These are phyloP conservation scores for Coemansia sp. DNA, from an alignment of 371 early-diverging fungal genomes.

Conservation along the genomic window DNA sequence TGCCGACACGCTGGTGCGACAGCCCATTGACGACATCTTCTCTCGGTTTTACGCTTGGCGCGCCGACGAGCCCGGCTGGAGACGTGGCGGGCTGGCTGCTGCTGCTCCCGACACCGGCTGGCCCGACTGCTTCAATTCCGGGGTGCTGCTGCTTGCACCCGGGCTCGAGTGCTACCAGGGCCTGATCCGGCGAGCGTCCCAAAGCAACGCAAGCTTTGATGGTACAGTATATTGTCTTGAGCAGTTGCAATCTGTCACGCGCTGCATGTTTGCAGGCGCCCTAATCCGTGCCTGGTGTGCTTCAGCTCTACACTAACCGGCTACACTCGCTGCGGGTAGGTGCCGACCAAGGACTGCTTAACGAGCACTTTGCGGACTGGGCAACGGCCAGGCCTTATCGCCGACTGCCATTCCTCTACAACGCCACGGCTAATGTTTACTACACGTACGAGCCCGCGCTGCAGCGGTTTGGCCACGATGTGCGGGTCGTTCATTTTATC, in stretches of 20 bases:
- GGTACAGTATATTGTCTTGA: constrained; percentile 21
- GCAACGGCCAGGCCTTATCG: constrained; percentile 57
- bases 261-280: not conserved
- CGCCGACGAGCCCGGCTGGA: constrained; percentile 29
- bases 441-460: constrained; percentile 85
- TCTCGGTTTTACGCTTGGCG: constrained; percentile 44
- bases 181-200: constrained; percentile 20
- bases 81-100: constrained; percentile 65
- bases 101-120: constrained; percentile 87
- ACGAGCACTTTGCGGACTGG: constrained; percentile 85
- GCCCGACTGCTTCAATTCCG: constrained; percentile 96
- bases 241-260: not conserved
- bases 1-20: constrained; percentile 81
- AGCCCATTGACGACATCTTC: constrained; percentile 83
- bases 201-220: constrained; percentile 37
- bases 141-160: constrained; percentile 85
- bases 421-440: constrained; percentile 84
- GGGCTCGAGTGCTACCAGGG: constrained; percentile 46
- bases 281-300: constrained; percentile 1
- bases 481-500: constrained; percentile 87
- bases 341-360: constrained; percentile 94
- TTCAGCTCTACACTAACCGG: too few relatives aligned
- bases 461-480: constrained; percentile 61
- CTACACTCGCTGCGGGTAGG: constrained; percentile 54
- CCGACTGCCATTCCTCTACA: constrained; percentile 86